Evolutionary conservation across 345 rosid genomes (phyloP).

Genomic region (Eucalyptus sideroxylon): DNA sequence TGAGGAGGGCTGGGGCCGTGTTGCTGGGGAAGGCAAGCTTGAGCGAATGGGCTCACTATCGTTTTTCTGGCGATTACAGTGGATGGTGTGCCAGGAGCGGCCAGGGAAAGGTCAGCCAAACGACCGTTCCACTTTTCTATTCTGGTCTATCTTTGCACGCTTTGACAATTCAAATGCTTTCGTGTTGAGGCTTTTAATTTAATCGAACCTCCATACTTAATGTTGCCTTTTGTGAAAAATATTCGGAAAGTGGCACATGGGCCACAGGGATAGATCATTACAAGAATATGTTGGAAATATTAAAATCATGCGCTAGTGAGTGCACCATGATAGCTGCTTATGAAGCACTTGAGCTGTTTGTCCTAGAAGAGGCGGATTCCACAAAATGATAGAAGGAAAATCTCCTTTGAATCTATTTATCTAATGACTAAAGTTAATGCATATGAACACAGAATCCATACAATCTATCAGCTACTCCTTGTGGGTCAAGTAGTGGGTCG

Average conservation of each 20-base stretch:
- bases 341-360: no score
- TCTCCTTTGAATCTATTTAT: no score
- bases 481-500: constrained; percentile 56
- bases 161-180: not conserved
- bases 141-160: not conserved
- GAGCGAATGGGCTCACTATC: constrained; percentile 49
- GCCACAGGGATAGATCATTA: no score
- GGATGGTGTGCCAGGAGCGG: constrained; percentile 58
- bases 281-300: no score
- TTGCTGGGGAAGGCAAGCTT: constrained; percentile 73
- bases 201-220: not conserved
- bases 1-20: constrained; percentile 53
- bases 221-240: not conserved
- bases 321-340: no score
- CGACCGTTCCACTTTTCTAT: not conserved
- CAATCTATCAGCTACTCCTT: constrained; percentile 22
- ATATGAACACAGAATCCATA: no score
- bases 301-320: not conserved
- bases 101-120: constrained; percentile 43
- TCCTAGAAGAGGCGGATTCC: no score
- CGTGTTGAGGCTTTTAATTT: not conserved
- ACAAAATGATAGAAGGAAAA: no score
- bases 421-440: no score
- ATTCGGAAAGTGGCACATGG: no score
- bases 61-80: not conserved